phyloP scores from a whole-genome alignment of 371 early-diverging fungal genomes.

The Haplosporangium sp. region DNA sequence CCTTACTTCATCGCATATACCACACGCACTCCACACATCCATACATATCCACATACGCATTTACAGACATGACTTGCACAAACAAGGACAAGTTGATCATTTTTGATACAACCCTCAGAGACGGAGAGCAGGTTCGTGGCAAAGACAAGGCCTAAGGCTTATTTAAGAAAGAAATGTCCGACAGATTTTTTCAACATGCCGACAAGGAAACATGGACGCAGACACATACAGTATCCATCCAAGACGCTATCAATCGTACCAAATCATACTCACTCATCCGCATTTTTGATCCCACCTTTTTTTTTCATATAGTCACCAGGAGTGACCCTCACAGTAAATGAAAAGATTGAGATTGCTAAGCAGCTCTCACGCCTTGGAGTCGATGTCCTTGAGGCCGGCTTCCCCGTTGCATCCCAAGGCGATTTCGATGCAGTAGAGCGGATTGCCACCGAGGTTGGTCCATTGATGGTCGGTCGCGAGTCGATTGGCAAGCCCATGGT shows the following conservation, averaged over 20 bases:
- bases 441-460: slow-evolving; percentile 92
- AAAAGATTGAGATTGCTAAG: slow-evolving; percentile 94
- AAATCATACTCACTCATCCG: background rate
- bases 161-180: slow-evolving; percentile 19
- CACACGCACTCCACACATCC: background rate
- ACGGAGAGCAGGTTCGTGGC: slow-evolving; percentile 88
- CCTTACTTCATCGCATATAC: slow-evolving; percentile 12
- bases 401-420: slow-evolving; percentile 92
- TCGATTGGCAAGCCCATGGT: slow-evolving; percentile 86
- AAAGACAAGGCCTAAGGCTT: slow-evolving; percentile 12
- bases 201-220: too few species aligned
- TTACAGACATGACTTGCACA: slow-evolving; percentile 17
- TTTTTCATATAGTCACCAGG: slow-evolving; percentile 83
- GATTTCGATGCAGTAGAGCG: slow-evolving; percentile 96
- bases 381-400: slow-evolving; percentile 95
- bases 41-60: background rate
- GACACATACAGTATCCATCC: too few species aligned
- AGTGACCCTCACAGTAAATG: slow-evolving; percentile 89
- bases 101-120: slow-evolving; percentile 95
- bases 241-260: too few species aligned
- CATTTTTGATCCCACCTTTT: background rate
- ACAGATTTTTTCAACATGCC: background rate
- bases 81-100: slow-evolving; percentile 86
- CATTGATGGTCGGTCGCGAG: slow-evolving; percentile 84
- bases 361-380: slow-evolving; percentile 93